These are phyloP conservation scores for Trichoderma orchidacearum DNA, from an alignment of 495 filamentous ascomycete species.

Conservation along the genomic window DNA sequence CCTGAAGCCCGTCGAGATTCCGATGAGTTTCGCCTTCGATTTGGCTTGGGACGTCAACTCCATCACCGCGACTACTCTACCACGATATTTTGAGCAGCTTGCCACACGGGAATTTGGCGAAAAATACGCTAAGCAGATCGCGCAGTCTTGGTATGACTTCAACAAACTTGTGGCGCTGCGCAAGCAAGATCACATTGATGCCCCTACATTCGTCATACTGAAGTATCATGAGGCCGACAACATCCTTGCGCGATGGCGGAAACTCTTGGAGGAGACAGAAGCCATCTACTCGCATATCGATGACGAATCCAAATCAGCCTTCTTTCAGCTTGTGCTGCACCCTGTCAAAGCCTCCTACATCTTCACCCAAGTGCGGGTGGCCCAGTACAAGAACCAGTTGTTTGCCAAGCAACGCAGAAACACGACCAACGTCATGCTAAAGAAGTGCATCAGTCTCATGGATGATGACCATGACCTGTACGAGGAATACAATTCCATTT, in stretches of 20 bases:
- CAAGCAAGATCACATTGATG: constrained; percentile 58
- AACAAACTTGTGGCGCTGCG: constrained; percentile 47
- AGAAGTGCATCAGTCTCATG: background rate
- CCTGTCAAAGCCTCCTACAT: constrained; percentile 23
- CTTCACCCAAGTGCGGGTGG: background rate
- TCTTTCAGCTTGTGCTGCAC: constrained; percentile 60
- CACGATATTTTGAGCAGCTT: constrained; percentile 38
- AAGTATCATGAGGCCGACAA: constrained; percentile 62
- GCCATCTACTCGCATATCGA: constrained; percentile 40
- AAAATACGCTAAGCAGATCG: constrained; percentile 32
- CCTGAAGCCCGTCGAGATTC: constrained; percentile 54
- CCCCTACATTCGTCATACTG: constrained; percentile 46
- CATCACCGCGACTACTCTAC: constrained; percentile 41
- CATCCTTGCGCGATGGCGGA: constrained; percentile 48
- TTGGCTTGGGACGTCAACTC: constrained; percentile 47
- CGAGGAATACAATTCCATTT: background rate
- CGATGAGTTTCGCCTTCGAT: constrained; percentile 54
- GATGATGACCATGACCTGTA: background rate
- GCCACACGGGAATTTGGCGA: constrained; percentile 47
- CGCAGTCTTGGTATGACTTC: constrained; percentile 44
- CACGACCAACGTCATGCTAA: background rate
- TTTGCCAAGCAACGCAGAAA: background rate
- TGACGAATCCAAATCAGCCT: constrained; percentile 35
- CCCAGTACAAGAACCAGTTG: background rate
- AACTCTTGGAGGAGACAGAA: constrained; percentile 38